Base-by-base conservation (phyloP, 2,329 filamentous ascomycete species). In the Dothistroma septosporum region DNA sequence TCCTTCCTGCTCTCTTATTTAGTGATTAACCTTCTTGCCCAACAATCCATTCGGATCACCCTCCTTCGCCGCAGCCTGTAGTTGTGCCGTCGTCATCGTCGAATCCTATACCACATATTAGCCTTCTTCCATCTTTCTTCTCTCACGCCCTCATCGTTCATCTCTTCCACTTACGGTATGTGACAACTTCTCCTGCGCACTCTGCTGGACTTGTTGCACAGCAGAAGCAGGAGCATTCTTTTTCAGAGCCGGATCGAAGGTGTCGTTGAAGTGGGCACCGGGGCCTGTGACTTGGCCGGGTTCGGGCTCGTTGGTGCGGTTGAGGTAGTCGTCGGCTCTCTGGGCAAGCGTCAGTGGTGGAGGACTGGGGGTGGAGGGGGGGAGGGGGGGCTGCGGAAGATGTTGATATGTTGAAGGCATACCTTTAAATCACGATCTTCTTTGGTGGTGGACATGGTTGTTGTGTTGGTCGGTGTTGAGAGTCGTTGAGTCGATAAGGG, bases 191-290 rank as follows among this genome's bases (percentile, higher is more conserved):
- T 59, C 55, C 19, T 54, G 48, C 0, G 63, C 58, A 21, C 56
- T 53, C 28, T 58, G 22, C 8, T 59, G n/a, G 4, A 9, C n/a
- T 11, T 5, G n/a, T n/a, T 14, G 28, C 31, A 28, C 11, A n/a
- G 50, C 50, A n/a, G 14, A 9, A n/a, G 41, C 49, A 2, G 63
- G 63, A 9, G 61, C 63, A 14, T 61, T 48, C 33, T 65, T 60
- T 55, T 64, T 60, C 28, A 61, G 55, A 9, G 50, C 33, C 6
- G 61, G 60, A 41, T 62, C 62, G 46, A 64, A 64, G 11, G 64
- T 62, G 53, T 58, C 61, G 44, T 33, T 50, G 58, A 66, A 66
- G 60, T 66, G 64, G 7, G 64, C 59, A 4, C 64, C 64, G 22
- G 57, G 56, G 32, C 64, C 64, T 7, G 64, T 66, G 53, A 61